Conservation (phyloP, 2,329 filamentous ascomycete species). For the Aureobasidium mangrovei region DNA sequence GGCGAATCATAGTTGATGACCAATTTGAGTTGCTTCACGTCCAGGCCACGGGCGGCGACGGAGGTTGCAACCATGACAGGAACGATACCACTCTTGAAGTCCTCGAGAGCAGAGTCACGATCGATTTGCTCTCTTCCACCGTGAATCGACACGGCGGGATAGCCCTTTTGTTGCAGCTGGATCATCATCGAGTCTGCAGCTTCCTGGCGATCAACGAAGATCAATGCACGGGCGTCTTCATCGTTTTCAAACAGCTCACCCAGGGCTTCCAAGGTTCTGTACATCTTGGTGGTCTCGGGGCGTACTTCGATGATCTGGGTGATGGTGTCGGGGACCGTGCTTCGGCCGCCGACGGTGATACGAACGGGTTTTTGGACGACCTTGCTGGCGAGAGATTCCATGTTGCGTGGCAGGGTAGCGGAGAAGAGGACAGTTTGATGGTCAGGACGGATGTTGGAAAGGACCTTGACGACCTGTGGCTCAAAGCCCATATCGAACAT, state of each 20-base stretch:
- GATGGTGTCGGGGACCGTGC: conserved; percentile 60
- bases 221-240: conserved; percentile 79
- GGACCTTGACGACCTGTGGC: conserved; percentile 94
- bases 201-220: conserved; percentile 40
- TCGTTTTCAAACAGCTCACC: conserved; percentile 80
- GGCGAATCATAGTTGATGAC: conserved; percentile 94
- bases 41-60: conserved; percentile 85
- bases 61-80: conserved; percentile 91
- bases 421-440: conserved; percentile 93
- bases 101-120: conserved; percentile 80
- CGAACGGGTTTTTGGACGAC: conserved; percentile 77
- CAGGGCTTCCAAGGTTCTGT: conserved; percentile 73
- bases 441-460: conserved; percentile 83
- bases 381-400: conserved; percentile 85
- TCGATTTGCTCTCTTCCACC: conserved; percentile 91
- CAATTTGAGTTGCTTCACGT: conserved; percentile 91
- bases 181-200: conserved; percentile 43
- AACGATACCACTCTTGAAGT: conserved; percentile 86
- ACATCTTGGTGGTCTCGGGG: conserved; percentile 73
- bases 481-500: conserved; percentile 99
- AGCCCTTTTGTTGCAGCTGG: conserved; percentile 73
- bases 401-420: conserved; percentile 88
- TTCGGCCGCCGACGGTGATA: conserved; percentile 84
- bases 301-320: conserved; percentile 86
- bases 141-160: conserved; percentile 87